These are phyloP conservation scores for Starmera caribaea DNA, from an alignment of 805 yeast genomes.

Conservation along the genomic window DNA sequence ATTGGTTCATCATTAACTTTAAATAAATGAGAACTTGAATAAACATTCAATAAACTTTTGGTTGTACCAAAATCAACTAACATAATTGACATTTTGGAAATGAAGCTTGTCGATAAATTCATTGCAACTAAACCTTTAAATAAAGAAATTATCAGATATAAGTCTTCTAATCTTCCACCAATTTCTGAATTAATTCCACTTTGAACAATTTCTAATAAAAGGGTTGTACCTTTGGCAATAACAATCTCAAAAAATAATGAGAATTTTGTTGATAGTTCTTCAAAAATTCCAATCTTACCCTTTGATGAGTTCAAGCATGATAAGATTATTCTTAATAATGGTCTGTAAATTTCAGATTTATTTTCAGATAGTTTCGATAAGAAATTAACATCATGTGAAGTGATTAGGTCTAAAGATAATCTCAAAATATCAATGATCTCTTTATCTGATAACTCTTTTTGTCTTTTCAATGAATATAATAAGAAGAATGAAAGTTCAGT, in stretches of 20 bases:
- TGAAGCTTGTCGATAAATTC: slow-evolving; percentile 37
- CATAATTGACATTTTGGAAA: slow-evolving; percentile 38
- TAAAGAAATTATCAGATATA: slow-evolving; percentile 53
- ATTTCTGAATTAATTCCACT: slow-evolving; percentile 33
- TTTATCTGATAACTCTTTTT: slow-evolving; percentile 7
- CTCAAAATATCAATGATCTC: slow-evolving; percentile 14
- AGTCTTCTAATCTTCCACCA: slow-evolving; percentile 51
- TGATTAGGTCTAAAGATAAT: slow-evolving; percentile 33
- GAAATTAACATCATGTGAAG: slow-evolving; percentile 41
- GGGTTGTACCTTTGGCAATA: slow-evolving; percentile 55
- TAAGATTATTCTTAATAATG: slow-evolving; percentile 50
- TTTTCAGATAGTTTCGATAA: slow-evolving; percentile 29
- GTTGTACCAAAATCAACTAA: slow-evolving; percentile 52
- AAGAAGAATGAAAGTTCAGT: slow-evolving; percentile 54
- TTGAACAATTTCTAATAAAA: slow-evolving; percentile 48
- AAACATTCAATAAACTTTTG: slow-evolving; percentile 51
- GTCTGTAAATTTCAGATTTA: slow-evolving; percentile 38
- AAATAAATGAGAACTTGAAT: slow-evolving; percentile 55
- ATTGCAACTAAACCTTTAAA: slow-evolving; percentile 46
- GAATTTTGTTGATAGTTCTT: slow-evolving; percentile 41
- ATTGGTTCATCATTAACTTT: slow-evolving; percentile 54
- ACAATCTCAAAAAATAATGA: slow-evolving; percentile 51
- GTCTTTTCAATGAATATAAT: slow-evolving; percentile 8
- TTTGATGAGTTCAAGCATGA: slow-evolving; percentile 36
- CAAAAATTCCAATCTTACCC: slow-evolving; percentile 31